Evolutionary conservation across 139 green algal species (phyloP).

Genomic region (Zygnema circumcarinatum): DNA sequence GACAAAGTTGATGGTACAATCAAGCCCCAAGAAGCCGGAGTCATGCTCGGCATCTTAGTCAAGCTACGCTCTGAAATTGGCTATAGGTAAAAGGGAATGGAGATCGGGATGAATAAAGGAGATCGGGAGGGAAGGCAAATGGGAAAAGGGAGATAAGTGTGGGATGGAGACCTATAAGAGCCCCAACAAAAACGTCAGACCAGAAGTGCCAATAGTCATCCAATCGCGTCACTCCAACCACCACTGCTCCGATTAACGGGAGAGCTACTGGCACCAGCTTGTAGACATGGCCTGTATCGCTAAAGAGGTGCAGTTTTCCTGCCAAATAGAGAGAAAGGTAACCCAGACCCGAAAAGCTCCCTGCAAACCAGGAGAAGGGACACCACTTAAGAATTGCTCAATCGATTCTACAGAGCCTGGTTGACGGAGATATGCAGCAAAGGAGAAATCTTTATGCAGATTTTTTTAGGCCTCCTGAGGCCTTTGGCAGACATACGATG

Average conservation of each 20-base stretch:
- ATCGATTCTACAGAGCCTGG: background rate
- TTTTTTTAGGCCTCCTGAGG: too few relatives aligned
- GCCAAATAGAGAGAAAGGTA: constrained; percentile 56
- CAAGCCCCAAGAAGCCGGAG: too few relatives aligned
- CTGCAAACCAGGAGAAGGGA: constrained; percentile 3
- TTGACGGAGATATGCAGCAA: background rate
- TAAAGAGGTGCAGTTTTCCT: constrained; percentile 42
- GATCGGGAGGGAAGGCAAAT: too few relatives aligned
- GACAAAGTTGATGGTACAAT: too few relatives aligned
- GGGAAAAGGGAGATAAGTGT: too few relatives aligned
- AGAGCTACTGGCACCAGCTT: constrained; percentile 3
- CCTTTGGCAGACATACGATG: too few relatives aligned
- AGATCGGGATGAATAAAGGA: too few relatives aligned
- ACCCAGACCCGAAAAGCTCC: constrained; percentile 31
- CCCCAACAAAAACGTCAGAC: constrained; percentile 35
- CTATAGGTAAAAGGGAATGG: too few relatives aligned
- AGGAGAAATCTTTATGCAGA: background rate
- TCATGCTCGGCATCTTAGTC: too few relatives aligned
- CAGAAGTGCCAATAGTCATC: constrained; percentile 56
- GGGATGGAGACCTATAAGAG: constrained; percentile 50
- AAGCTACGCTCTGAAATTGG: too few relatives aligned
- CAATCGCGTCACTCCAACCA: constrained; percentile 33
- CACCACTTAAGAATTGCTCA: background rate
- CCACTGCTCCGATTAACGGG: constrained; percentile 26
- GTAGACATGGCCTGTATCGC: background rate